phyloP scores from a whole-genome alignment of 2,329 filamentous ascomycete species.

The Penicillium expansum region DNA sequence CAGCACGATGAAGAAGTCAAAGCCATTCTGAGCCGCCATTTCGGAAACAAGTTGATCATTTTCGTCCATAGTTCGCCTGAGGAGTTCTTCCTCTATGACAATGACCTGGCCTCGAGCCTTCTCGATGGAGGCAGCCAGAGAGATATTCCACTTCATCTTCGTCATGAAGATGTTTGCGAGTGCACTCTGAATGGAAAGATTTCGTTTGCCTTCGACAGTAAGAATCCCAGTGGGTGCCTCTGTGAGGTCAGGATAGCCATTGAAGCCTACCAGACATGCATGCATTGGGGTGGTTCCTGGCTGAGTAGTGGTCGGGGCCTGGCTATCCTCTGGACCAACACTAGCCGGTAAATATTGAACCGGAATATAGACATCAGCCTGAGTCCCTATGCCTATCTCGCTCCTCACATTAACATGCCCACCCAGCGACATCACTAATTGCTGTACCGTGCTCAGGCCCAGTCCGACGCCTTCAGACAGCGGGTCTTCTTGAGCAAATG shows the following conservation, averaged over 20 bases:
- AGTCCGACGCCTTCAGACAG: conserved; percentile 59
- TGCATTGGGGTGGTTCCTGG: conserved; percentile 4
- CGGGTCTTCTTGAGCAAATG: conserved; percentile 60
- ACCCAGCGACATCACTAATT: conserved; percentile 55
- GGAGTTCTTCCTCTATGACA: conserved; percentile 27
- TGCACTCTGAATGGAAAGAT: conserved; percentile 27
- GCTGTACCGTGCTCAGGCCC: conserved; percentile 59
- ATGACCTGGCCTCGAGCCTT: conserved; percentile 26
- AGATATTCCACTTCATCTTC: conserved; percentile 27
- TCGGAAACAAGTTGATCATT: conserved; percentile 9
- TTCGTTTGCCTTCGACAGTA: conserved; percentile 30
- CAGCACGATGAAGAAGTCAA: conserved; percentile 26
- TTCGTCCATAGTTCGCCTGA: conserved; percentile 13
- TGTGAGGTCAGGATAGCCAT: conserved; percentile 24
- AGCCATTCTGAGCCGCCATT: neutral
- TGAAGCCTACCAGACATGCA: conserved; percentile 29
- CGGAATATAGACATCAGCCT: conserved; percentile 29
- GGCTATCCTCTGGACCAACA: neutral
- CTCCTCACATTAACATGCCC: conserved; percentile 56
- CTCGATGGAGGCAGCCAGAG: conserved; percentile 23
- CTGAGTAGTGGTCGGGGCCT: neutral
- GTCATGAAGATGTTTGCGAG: conserved; percentile 28
- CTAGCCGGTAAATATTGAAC: conserved; percentile 9
- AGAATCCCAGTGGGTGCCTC: conserved; percentile 22
- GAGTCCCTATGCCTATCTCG: conserved; percentile 21